Conservation (phyloP, 345 rosid genomes). For the Lepidium sativum region DNA sequence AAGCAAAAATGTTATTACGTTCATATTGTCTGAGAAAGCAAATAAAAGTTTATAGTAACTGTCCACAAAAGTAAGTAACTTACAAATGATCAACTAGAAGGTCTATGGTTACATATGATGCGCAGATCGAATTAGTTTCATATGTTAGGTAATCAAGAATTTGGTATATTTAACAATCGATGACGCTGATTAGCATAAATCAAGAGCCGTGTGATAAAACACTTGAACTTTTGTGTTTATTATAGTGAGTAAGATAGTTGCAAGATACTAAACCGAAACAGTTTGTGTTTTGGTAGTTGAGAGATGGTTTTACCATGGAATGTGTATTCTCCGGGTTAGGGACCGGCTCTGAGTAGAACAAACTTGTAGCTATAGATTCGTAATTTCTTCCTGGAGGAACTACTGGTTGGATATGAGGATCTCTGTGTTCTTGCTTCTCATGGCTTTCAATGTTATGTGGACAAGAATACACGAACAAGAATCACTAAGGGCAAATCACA, state of each 20-base stretch:
- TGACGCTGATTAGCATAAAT: neutral
- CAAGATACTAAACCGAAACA: neutral
- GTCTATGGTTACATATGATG: neutral
- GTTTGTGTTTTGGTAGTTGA: neutral
- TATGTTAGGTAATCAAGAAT: neutral
- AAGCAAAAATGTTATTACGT: neutral
- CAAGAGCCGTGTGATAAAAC: neutral
- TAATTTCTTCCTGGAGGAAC: conserved; percentile 37
- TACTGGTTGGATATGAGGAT: conserved; percentile 38
- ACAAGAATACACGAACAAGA: conserved; percentile 1
- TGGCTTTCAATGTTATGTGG: conserved; percentile 52
- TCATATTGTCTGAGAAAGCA: neutral
- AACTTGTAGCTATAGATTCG: conserved; percentile 37
- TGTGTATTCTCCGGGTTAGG: conserved; percentile 1
- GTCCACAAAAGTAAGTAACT: neutral
- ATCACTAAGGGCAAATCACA: neutral
- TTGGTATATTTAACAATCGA: neutral
- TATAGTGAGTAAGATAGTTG: neutral
- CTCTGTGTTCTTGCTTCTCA: conserved; percentile 58
- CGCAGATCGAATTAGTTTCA: neutral
- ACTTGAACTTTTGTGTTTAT: neutral
- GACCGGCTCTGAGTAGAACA: conserved; percentile 34
- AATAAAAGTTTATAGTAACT: neutral
- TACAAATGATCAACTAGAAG: neutral
- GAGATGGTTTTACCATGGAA: conserved; percentile 42